Conservation (phyloP, 371 early-diverging fungal genomes). For the Cokeromyces recurvatus region DNA sequence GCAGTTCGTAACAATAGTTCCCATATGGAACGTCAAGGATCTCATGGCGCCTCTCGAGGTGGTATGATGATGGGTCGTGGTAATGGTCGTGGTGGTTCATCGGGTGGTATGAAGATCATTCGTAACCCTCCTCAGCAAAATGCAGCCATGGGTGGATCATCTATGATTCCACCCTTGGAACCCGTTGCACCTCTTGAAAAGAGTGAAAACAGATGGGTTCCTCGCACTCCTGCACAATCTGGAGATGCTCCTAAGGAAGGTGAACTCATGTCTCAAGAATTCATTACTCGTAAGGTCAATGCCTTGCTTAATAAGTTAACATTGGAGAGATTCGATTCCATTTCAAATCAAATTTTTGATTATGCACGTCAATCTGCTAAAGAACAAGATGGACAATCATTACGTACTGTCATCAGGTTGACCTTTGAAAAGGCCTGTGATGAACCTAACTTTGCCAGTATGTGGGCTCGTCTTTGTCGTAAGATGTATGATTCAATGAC, state of each 20-base stretch:
- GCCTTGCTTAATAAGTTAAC: constrained; percentile 93
- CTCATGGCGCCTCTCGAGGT: constrained; percentile 33
- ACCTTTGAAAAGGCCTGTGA: constrained; percentile 95
- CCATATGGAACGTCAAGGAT: constrained; percentile 29
- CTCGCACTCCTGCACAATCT: constrained; percentile 34
- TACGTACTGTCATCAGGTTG: constrained; percentile 75
- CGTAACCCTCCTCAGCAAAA: constrained; percentile 32
- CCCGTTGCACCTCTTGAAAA: constrained; percentile 72
- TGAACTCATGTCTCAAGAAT: constrained; percentile 52
- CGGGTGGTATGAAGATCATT: constrained; percentile 29
- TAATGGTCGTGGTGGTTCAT: constrained; percentile 28
- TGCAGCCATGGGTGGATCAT: constrained; percentile 42
- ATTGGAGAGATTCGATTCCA: constrained; percentile 84
- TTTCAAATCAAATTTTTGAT: constrained; percentile 77
- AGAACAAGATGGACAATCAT: constrained; percentile 64
- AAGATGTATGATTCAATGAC: constrained; percentile 59
- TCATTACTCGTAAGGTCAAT: constrained; percentile 76
- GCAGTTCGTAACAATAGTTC: constrained; percentile 46
- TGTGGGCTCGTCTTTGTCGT: constrained; percentile 87
- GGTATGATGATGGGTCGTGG: constrained; percentile 32
- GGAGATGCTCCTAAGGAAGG: constrained; percentile 18
- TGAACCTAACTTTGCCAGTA: constrained; percentile 82
- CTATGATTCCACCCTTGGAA: constrained; percentile 45
- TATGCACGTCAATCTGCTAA: constrained; percentile 64
- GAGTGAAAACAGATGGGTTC: constrained; percentile 84